Percentiles rank a stretch among this genome's conserved stretches.
Conservation (phyloP, 2,329 filamentous ascomycete species). For the Fusarium stilboides region DNA sequence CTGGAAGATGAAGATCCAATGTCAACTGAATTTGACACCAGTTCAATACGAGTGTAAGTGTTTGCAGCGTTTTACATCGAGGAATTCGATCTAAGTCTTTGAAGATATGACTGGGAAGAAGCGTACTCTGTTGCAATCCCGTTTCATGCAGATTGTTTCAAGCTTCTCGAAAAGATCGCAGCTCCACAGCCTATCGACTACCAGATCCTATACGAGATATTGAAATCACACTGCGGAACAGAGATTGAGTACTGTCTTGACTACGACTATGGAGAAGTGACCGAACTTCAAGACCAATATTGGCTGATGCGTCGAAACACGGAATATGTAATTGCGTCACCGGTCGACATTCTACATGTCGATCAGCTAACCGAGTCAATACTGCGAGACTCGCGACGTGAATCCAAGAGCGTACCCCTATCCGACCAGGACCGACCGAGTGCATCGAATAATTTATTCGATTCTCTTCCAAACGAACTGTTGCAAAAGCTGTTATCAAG, state of each 20-base stretch:
- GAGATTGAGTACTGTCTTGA: not conserved
- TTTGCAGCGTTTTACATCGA: too few species aligned
- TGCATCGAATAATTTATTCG: not conserved
- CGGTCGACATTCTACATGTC: slow-evolving; percentile 7
- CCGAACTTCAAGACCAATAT: slow-evolving; percentile 3
- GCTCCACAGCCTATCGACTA: slow-evolving; percentile 5
- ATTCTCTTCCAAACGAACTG: not conserved
- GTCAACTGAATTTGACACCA: too few species aligned
- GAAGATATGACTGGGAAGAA: not conserved
- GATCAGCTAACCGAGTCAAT: not conserved
- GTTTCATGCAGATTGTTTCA: slow-evolving; percentile 15
- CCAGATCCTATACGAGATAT: slow-evolving; percentile 8
- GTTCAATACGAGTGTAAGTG: too few species aligned
- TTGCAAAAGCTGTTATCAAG: not conserved
- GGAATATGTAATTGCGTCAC: slow-evolving; percentile 13
- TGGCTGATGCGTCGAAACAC: not conserved
- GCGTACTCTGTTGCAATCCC: not conserved
- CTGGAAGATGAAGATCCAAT: too few species aligned
- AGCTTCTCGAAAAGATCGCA: slow-evolving; percentile 10
- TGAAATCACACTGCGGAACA: not conserved
- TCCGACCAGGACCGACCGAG: too few species aligned
- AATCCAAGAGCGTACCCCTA: too few species aligned
- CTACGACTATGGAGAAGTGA: slow-evolving; percentile 14
- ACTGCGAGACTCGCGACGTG: not conserved
- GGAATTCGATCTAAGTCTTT: not conserved